phyloP scores from a whole-genome alignment of 23 red algal genomes.

The Gracilaria caudata region DNA sequence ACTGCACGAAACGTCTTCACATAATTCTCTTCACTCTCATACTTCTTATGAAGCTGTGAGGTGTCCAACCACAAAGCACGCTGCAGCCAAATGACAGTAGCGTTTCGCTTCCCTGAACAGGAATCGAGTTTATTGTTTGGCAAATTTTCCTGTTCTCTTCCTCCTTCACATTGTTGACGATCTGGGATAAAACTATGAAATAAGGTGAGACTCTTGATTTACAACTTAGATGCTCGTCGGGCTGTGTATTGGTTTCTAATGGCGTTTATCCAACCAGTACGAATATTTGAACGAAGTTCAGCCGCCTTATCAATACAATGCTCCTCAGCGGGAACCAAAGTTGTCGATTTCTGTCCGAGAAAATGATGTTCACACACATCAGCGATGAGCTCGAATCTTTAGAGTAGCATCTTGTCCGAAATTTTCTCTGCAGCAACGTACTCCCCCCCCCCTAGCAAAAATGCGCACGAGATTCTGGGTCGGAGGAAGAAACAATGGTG shows the following conservation, averaged over 20 bases:
- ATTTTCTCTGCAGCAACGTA: neutral
- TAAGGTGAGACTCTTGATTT: neutral
- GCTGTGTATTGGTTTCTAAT: constrained; percentile 8
- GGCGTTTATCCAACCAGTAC: neutral
- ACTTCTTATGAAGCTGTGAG: neutral
- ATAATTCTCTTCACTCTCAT: constrained; percentile 59
- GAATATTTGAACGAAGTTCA: neutral
- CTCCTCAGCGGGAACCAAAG: neutral
- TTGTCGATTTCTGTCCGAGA: neutral
- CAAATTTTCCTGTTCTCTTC: neutral
- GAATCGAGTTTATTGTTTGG: neutral
- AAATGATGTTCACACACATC: constrained; percentile 44
- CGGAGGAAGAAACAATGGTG: constrained; percentile 14
- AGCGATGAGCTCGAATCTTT: constrained; percentile 36
- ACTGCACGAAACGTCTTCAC: constrained; percentile 16
- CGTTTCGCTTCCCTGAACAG: constrained; percentile 32
- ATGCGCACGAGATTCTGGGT: neutral
- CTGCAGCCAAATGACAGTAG: constrained; percentile 50
- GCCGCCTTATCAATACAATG: neutral
- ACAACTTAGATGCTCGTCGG: neutral
- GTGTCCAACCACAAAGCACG: constrained; percentile 8
- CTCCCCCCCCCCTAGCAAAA: neutral
- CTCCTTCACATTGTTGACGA: neutral
- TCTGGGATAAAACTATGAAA: neutral
- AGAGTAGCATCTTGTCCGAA: neutral